phyloP scores from a whole-genome alignment of 371 early-diverging fungal species.

The Mucor velutinosus region DNA sequence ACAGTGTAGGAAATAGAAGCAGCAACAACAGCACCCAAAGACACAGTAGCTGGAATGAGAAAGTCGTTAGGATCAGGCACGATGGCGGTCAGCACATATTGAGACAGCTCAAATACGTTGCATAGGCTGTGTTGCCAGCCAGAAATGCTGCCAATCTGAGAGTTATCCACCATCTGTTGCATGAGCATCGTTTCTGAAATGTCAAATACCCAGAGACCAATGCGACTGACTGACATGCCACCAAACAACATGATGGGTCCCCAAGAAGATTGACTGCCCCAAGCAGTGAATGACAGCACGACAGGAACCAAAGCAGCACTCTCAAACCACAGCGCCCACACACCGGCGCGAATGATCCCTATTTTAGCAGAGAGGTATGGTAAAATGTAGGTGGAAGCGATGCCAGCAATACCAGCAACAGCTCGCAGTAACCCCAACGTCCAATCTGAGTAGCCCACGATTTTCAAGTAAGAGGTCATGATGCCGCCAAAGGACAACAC shows the following conservation, averaged over 20 bases:
- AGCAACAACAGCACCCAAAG: neutral
- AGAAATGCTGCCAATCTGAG: conserved; percentile 3
- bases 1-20: conserved; percentile 1
- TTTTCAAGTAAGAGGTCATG: conserved; percentile 1
- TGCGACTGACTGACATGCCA: conserved; percentile 1
- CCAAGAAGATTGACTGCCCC: neutral
- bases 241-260: neutral
- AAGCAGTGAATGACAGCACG: neutral
- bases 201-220: conserved; percentile 6
- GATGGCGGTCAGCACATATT: neutral
- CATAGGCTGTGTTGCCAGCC: conserved; percentile 7
- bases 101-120: conserved; percentile 1
- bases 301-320: neutral
- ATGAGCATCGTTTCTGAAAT: conserved; percentile 2
- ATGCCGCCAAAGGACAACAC: conserved; percentile 5
- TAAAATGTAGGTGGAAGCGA: conserved; percentile 1
- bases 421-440: neutral
- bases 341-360: conserved; percentile 1
- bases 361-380: conserved; percentile 1
- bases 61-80: neutral
- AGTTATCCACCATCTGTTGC: neutral
- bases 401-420: neutral
- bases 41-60: neutral
- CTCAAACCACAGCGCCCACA: conserved; percentile 6
- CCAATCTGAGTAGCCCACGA: conserved; percentile 1